These are phyloP conservation scores for Leishmania tarentolae DNA, from an alignment of 208 protist species.

Conservation along the genomic window DNA sequence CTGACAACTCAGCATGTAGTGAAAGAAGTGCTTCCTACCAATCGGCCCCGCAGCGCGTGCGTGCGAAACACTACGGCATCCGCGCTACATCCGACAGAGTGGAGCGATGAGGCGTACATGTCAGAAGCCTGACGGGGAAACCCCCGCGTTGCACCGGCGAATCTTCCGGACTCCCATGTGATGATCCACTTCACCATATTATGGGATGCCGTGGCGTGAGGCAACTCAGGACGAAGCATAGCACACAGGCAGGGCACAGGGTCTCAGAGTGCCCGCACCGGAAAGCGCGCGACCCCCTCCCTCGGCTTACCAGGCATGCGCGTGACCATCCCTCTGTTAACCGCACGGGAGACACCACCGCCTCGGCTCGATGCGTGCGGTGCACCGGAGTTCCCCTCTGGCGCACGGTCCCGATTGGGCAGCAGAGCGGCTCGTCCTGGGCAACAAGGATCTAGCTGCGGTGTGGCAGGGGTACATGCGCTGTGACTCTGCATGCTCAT, in stretches of 20 bases:
- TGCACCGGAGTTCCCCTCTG: background rate
- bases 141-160: background rate
- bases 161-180: background rate
- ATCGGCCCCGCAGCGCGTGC: background rate
- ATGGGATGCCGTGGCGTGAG: background rate
- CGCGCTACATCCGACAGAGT: background rate
- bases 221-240: background rate
- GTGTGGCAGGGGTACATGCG: too few species aligned
- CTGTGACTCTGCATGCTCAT: too few species aligned
- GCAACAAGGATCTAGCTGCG: too few species aligned
- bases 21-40: background rate
- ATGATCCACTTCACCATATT: background rate
- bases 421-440: background rate
- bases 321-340: background rate
- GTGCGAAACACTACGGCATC: background rate
- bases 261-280: too few species aligned
- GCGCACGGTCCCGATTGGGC: background rate
- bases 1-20: too few species aligned
- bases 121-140: background rate
- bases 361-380: background rate
- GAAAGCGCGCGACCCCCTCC: background rate
- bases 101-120: background rate
- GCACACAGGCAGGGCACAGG: background rate
- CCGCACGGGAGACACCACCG: background rate
- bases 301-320: background rate